A percentile compares a stretch with the other conserved stretches of the same genome.
phyloP scores from a whole-genome alignment of 2,329 filamentous ascomycete genomes.

The Bipolaris zeicola region DNA sequence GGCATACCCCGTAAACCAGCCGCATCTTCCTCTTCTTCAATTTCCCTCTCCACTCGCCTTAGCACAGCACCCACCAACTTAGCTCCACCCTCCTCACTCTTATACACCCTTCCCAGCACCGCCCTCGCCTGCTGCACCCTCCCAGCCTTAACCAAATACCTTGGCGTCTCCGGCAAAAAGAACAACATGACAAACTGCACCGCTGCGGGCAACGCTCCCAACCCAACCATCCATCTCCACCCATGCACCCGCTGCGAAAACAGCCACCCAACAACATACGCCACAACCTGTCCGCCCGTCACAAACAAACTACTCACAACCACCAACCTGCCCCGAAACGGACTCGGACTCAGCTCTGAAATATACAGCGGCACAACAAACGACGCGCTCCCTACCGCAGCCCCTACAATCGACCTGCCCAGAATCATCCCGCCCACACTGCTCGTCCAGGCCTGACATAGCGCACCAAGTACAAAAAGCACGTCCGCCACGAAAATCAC shows the following conservation, averaged over 20 bases:
- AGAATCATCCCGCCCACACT: slow-evolving; percentile 69
- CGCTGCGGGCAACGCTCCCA: slow-evolving; percentile 77
- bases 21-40: slow-evolving; percentile 69
- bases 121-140: slow-evolving; percentile 65
- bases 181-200: slow-evolving; percentile 72
- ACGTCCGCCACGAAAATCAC: slow-evolving; percentile 69
- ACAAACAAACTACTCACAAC: slow-evolving; percentile 83
- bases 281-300: slow-evolving; percentile 85
- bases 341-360: slow-evolving; percentile 79
- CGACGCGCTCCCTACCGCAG: slow-evolving; percentile 75
- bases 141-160: slow-evolving; percentile 77
- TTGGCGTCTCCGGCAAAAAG: slow-evolving; percentile 83
- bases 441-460: slow-evolving; percentile 65
- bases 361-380: slow-evolving; percentile 82
- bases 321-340: slow-evolving; percentile 77
- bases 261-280: slow-evolving; percentile 81
- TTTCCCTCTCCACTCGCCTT: slow-evolving; percentile 73
- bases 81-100: slow-evolving; percentile 38
- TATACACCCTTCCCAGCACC: slow-evolving; percentile 70
- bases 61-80: slow-evolving; percentile 65
- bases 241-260: slow-evolving; percentile 64
- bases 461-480: slow-evolving; percentile 71
- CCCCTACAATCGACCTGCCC: slow-evolving; percentile 72
- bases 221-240: slow-evolving; percentile 91
- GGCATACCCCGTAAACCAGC: slow-evolving; percentile 45